These are phyloP conservation scores for Ustilago sp. DNA, from an alignment of 1,284 basidiomycete genomes.

Conservation along the genomic window DNA sequence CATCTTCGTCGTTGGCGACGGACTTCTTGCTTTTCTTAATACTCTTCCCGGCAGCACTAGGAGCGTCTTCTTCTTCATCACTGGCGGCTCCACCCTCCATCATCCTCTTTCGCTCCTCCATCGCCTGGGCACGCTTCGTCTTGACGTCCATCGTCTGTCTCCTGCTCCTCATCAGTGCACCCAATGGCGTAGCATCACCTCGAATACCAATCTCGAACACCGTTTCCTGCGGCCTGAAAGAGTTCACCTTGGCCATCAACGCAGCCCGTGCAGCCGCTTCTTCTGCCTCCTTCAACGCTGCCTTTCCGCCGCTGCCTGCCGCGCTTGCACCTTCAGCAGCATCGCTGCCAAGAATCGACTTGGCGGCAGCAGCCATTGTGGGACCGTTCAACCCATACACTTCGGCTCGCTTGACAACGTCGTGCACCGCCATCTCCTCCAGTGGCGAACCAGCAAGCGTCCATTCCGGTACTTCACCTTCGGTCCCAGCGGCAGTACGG, in stretches of 20 bases:
- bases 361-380: slow-evolving; percentile 20
- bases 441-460: slow-evolving; percentile 75
- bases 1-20: slow-evolving; percentile 42
- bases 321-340: slow-evolving; percentile 3
- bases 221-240: slow-evolving; percentile 88
- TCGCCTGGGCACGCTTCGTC: slow-evolving; percentile 70
- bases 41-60: background rate
- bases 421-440: slow-evolving; percentile 79
- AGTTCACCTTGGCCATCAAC: slow-evolving; percentile 81
- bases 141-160: slow-evolving; percentile 79
- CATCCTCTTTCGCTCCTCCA: slow-evolving; percentile 63
- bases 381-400: slow-evolving; percentile 54
- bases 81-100: slow-evolving; percentile 30
- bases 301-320: slow-evolving; percentile 5
- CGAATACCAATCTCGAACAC: slow-evolving; percentile 89
- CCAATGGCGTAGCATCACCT: slow-evolving; percentile 73
- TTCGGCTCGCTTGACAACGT: slow-evolving; percentile 71
- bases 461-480: slow-evolving; percentile 72
- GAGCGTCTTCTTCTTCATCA: slow-evolving; percentile 23
- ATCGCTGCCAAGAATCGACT: slow-evolving; percentile 9
- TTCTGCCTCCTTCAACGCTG: slow-evolving; percentile 67
- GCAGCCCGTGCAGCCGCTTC: slow-evolving; percentile 75
- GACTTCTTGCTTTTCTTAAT: slow-evolving; percentile 49
- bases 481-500: slow-evolving; percentile 27
- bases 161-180: slow-evolving; percentile 84